Evolutionary conservation across 2,329 filamentous ascomycete species (phyloP).

Genomic region (Orbilia quercus): DNA sequence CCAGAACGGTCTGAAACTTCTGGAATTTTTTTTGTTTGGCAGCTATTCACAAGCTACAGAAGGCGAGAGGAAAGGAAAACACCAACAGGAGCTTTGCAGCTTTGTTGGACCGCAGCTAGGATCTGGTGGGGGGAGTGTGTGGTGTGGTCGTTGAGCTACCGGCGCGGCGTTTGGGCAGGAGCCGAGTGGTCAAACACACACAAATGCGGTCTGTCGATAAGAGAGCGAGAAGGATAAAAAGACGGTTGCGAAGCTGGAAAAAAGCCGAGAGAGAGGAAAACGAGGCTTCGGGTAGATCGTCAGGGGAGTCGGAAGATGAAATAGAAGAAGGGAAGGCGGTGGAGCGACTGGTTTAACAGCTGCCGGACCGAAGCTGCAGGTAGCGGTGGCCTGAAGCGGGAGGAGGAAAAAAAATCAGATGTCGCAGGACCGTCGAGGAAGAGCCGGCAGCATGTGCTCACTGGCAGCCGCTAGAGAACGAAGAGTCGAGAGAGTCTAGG

Average conservation of each 20-base stretch:
- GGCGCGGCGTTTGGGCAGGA: not conserved
- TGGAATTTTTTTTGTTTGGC: not conserved
- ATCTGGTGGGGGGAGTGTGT: not conserved
- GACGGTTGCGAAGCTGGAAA: not conserved
- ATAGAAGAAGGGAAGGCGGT: not conserved
- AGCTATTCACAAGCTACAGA: not conserved
- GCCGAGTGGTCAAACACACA: not conserved
- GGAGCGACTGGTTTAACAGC: too few species aligned
- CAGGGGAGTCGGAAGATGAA: not conserved
- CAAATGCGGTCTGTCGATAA: not conserved
- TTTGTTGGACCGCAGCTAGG: not conserved
- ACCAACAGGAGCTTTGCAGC: not conserved
- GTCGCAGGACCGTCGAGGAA: slow-evolving; percentile 10
- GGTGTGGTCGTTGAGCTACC: not conserved
- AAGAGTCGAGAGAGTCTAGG: too few species aligned
- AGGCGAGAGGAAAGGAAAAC: not conserved
- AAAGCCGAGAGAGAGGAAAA: not conserved
- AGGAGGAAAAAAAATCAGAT: slow-evolving; percentile 29
- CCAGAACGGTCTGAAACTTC: not conserved
- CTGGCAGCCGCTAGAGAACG: not conserved
- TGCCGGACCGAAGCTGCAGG: not conserved
- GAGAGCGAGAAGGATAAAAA: not conserved
- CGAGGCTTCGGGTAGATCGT: slow-evolving; percentile 1
- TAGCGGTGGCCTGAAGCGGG: not conserved
- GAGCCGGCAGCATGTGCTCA: slow-evolving; percentile 22